These are phyloP conservation scores for Amoebophrya sp. DNA, from an alignment of 169 alveolate species.

Conservation along the genomic window DNA sequence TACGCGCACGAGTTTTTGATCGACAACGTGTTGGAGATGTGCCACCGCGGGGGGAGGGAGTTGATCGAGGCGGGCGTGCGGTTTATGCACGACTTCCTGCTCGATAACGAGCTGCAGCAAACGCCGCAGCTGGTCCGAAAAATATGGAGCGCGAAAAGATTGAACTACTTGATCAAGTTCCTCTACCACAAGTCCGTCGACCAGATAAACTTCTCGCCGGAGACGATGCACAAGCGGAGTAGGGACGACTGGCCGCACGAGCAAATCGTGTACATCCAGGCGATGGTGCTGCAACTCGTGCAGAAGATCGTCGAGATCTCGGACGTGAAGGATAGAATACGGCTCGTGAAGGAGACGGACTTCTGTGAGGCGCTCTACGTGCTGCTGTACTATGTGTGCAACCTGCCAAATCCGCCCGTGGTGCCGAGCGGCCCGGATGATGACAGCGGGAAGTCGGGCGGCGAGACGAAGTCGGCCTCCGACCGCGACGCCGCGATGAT, in stretches of 20 bases:
- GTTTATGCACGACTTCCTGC: background rate
- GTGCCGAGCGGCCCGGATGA: too few relatives aligned
- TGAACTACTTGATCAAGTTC: background rate
- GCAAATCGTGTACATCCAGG: background rate
- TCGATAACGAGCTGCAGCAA: background rate
- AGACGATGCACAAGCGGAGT: background rate
- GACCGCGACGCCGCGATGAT: too few relatives aligned
- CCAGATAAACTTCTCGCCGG: background rate
- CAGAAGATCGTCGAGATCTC: background rate
- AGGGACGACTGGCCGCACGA: slow-evolving; percentile 1
- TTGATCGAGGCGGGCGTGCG: background rate
- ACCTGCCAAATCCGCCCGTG: background rate
- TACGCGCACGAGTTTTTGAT: background rate
- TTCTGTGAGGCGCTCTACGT: background rate
- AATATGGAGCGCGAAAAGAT: background rate
- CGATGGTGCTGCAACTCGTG: background rate
- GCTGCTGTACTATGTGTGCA: background rate
- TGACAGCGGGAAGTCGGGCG: too few relatives aligned
- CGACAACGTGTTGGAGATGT: background rate
- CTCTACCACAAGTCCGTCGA: background rate
- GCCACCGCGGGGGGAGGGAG: background rate
- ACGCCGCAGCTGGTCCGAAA: background rate
- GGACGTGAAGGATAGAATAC: background rate
- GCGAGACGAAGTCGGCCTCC: too few relatives aligned
- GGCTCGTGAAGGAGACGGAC: background rate